phyloP scores from a whole-genome alignment of 1,284 basidiomycete genomes.

The Pseudozyma flocculosa region DNA sequence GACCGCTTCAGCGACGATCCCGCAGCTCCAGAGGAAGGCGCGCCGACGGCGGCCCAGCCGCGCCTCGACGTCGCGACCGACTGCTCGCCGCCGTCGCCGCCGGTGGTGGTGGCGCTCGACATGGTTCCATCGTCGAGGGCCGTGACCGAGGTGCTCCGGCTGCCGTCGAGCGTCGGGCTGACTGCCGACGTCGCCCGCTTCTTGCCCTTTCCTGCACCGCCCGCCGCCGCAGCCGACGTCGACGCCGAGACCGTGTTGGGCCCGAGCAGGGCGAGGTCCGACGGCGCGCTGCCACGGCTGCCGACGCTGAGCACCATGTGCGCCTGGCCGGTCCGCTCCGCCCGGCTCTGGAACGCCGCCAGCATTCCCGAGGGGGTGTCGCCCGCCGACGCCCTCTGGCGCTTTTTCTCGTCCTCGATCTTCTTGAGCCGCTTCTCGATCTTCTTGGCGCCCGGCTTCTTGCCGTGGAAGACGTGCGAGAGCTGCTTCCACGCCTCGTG shows the following conservation, averaged over 20 bases:
- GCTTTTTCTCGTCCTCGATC: constrained; percentile 52
- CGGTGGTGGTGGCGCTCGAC: too few species aligned
- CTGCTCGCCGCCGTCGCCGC: too few species aligned
- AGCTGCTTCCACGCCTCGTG: constrained; percentile 70
- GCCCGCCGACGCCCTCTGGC: constrained; percentile 54
- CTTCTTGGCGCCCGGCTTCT: constrained; percentile 51
- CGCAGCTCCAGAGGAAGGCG: too few species aligned
- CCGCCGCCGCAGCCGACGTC: too few species aligned
- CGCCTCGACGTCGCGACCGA: too few species aligned
- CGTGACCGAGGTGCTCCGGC: not conserved
- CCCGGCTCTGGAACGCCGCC: constrained; percentile 46
- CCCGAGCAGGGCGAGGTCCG: constrained; percentile 46
- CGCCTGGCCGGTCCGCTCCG: constrained; percentile 52
- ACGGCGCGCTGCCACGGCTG: constrained; percentile 44
- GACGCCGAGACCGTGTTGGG: not conserved
- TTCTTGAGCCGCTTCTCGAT: constrained; percentile 49
- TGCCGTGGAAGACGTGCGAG: constrained; percentile 56
- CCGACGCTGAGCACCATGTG: constrained; percentile 58
- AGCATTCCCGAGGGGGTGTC: constrained; percentile 54
- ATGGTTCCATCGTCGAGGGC: not conserved
- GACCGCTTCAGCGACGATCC: too few species aligned
- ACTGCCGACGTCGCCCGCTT: not conserved
- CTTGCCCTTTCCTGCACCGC: not conserved
- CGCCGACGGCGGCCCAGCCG: too few species aligned
- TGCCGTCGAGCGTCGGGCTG: not conserved